Base-by-base conservation (phyloP, 495 filamentous ascomycete genomes). In the Saxophila tyrrhenica region DNA sequence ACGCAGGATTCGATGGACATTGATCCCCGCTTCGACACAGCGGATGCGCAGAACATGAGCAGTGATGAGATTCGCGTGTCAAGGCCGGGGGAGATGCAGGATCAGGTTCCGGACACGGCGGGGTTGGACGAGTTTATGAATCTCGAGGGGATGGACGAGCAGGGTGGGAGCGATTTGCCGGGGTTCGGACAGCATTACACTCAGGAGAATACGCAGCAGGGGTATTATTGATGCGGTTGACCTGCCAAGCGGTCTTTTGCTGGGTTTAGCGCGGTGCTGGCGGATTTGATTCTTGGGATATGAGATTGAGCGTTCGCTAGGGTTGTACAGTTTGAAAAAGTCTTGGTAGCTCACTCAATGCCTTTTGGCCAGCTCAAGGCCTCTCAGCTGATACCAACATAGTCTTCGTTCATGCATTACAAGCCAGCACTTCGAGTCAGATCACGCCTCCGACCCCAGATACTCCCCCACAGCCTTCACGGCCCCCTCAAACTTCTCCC, bases 381-480 rank as follows among this genome's bases (percentile, higher is more conserved):
- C n/a, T n/a, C n/a, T n/a, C n/a, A n/a, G n/a, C n/a, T n/a, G n/a
- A n/a, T n/a, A n/a, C n/a, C n/a, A n/a, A n/a, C n/a, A n/a, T n/a
- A n/a, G n/a, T n/a, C n/a, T n/a, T n/a, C n/a, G n/a, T n/a, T n/a
- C n/a, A n/a, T n/a, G n/a, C n/a, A n/a, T n/a, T n/a, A n/a, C n/a
- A n/a, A n/a, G n/a, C n/a, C n/a, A n/a, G n/a, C n/a, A n/a, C n/a
- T n/a, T n/a, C n/a, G n/a, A n/a, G n/a, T n/a, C n/a, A n/a, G n/a
- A 35, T 35, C 29, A 35, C 13, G 29, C 29, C 29, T 35, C 29
- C 13, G 29, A 35, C 21, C 54, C 50, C 32, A 62, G 42, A 43
- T 62, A 62, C 38, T 51, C 47, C 25, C 38, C 50, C 25, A 62
- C 54, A 24, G 80, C 87, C 67, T 84, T 82, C 13, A 74, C 66